Base-by-base conservation (phyloP, 352 stramenopile species). In the Globisporangium orthogonon region DNA sequence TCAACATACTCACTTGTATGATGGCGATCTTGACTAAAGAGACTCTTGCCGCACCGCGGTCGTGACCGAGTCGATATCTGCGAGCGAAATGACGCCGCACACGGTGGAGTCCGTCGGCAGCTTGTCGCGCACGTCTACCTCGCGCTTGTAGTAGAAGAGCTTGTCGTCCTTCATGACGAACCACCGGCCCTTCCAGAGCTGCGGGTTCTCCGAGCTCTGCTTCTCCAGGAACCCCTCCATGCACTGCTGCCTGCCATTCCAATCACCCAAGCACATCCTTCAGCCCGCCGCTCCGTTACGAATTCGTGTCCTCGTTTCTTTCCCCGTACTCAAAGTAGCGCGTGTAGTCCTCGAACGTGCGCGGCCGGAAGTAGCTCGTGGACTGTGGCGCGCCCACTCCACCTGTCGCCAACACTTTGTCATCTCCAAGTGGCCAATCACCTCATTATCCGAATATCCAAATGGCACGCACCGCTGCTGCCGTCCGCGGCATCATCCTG, bases 91-190 rank as follows among this genome's bases (percentile, higher is more conserved):
- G 58, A 86, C 72, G 23, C 77, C 80, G 50, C 81, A 85, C 61
- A 80, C 87, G 11, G 69, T 78, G 28, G 71, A 51, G 57, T 91
- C 81, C 7, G 70, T 71, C 11, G 74, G 66, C 49, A 82, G 75
- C 41, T 82, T 78, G 50, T 88, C 75, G 35, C 66, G 62, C 43
- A 86, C 74, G 57, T 91, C 79, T 18, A 53, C 28, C 30, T 83
- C 67, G 15, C 58, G 56, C 61, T 89, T 89, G 62, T 91, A 94
- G 60, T 91, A 92, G 56, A 91, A 91, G 3, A 94, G 57, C 63
- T 88, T 77, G 61, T 71, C 89, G 9, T 91, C 83, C 30, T 89
- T 80, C 80, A 94, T 91, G 58, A 94, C 85, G 52, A 94, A 91
- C 85, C 85, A 94, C 29, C 85, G 74, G 23, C 66, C 70, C 41